Evolutionary conservation across 2,329 filamentous ascomycete genomes (phyloP).

Genomic region (Epichloe amarillans): DNA sequence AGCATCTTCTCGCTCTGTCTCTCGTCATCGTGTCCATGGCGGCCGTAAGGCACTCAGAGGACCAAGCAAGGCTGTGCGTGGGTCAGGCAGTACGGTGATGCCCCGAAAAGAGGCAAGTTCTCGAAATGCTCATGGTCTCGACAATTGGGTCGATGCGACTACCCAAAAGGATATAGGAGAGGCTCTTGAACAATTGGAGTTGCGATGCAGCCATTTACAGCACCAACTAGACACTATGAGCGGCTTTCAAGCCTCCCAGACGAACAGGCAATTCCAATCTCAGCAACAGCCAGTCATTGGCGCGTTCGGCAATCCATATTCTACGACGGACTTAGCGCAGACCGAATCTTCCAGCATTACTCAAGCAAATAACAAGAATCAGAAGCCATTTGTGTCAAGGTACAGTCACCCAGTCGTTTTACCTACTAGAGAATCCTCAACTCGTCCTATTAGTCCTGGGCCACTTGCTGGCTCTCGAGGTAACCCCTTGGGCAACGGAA

Average conservation of each 20-base stretch:
- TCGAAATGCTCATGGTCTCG: not conserved
- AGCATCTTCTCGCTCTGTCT: not conserved
- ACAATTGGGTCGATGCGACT: not conserved
- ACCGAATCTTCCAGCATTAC: not conserved
- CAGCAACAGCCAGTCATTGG: not conserved
- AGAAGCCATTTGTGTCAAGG: not conserved
- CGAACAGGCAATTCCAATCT: not conserved
- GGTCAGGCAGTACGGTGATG: not conserved
- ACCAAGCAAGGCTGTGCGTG: not conserved
- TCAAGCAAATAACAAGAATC: not conserved
- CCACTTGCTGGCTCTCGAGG: not conserved
- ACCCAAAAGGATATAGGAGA: not conserved
- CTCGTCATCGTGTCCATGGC: not conserved
- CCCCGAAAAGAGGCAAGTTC: not conserved
- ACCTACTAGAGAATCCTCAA: not conserved
- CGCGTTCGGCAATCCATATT: not conserved
- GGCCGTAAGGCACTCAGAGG: no score
- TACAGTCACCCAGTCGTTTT: not conserved
- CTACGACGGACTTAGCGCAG: not conserved
- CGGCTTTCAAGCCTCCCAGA: not conserved
- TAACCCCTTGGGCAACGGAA: not conserved
- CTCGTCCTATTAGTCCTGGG: not conserved
- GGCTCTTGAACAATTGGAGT: constrained; percentile 4
- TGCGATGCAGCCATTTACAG: constrained; percentile 1
- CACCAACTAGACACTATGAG: constrained; percentile 1